Evolutionary conservation across 2,329 filamentous ascomycete genomes (phyloP).

Genomic region (Xylariales sp.): DNA sequence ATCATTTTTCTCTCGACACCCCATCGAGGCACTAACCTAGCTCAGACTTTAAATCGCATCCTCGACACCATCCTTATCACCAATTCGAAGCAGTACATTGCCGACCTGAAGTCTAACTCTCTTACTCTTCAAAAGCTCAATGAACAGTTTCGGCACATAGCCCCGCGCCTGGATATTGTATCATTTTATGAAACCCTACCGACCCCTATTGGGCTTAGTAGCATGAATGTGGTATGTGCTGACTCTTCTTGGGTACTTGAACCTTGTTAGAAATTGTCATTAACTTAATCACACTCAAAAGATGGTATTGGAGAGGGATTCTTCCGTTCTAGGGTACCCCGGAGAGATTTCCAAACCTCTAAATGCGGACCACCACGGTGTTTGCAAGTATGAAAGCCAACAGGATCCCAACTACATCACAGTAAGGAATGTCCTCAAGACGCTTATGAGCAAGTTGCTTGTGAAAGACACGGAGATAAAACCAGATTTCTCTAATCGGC

Average conservation of each 20-base stretch:
- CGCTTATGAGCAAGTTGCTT: too few relatives aligned
- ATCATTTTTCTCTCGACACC: slow-evolving; percentile 21
- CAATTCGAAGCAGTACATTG: slow-evolving; percentile 18
- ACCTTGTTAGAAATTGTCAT: too few relatives aligned
- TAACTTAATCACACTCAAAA: too few relatives aligned
- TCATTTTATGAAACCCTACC: slow-evolving; percentile 30
- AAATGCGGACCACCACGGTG: slow-evolving; percentile 23
- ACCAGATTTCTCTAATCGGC: too few relatives aligned
- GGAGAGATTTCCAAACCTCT: slow-evolving; percentile 18
- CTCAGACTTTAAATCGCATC: slow-evolving; percentile 16
- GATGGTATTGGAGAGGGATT: slow-evolving; percentile 20
- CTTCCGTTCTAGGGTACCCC: slow-evolving; percentile 21
- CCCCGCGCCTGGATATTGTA: slow-evolving; percentile 21
- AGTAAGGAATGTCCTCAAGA: slow-evolving; percentile 12
- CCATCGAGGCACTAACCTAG: slow-evolving; percentile 18
- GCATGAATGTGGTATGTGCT: too few relatives aligned
- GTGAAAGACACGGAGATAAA: too few relatives aligned
- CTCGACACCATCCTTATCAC: slow-evolving; percentile 10
- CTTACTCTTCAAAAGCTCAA: slow-evolving; percentile 23
- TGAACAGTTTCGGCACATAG: slow-evolving; percentile 26
- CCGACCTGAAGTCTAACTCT: slow-evolving; percentile 16
- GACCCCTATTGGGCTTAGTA: slow-evolving; percentile 13
- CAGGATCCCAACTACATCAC: slow-evolving; percentile 16
- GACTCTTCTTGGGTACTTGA: too few relatives aligned
- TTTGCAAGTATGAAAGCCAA: slow-evolving; percentile 21